Conservation (phyloP, 768 basidiomycete species). For the Macrolepiota albuminosa region DNA sequence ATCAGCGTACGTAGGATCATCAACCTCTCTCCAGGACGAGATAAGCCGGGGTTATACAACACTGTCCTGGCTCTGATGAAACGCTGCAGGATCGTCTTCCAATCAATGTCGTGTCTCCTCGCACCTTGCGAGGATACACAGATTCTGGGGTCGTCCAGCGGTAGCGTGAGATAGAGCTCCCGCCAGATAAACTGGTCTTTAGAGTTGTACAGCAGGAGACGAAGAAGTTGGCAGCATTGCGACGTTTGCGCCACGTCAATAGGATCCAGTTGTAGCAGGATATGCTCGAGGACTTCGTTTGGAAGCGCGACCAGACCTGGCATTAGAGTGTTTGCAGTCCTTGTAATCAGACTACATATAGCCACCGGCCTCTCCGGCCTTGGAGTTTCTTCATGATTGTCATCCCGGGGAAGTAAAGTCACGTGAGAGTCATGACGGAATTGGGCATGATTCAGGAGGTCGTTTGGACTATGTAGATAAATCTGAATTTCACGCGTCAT, state of each 20-base stretch:
- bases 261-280: conserved; percentile 56
- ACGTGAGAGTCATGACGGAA: not conserved
- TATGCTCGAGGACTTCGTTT: conserved; percentile 53
- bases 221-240: conserved; percentile 42
- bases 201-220: conserved; percentile 39
- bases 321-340: not conserved
- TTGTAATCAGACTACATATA: not conserved
- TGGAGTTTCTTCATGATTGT: not conserved
- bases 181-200: conserved; percentile 56
- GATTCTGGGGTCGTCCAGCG: conserved; percentile 60
- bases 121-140: conserved; percentile 35
- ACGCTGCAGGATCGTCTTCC: conserved; percentile 50
- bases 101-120: conserved; percentile 35
- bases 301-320: conserved; percentile 31
- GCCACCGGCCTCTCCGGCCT: not conserved
- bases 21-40: conserved; percentile 39
- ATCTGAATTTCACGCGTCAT: not conserved
- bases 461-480: not conserved
- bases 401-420: not conserved
- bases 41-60: conserved; percentile 27
- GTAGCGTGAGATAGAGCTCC: conserved; percentile 54
- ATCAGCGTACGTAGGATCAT: conserved; percentile 44
- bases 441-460: not conserved
- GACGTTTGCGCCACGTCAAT: conserved; percentile 50
- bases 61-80: conserved; percentile 52